A percentile compares a stretch with the other conserved stretches of the same genome.
Evolutionary conservation across 1,139 yeast species (phyloP).

Genomic region (Eremothecium gossypii): DNA sequence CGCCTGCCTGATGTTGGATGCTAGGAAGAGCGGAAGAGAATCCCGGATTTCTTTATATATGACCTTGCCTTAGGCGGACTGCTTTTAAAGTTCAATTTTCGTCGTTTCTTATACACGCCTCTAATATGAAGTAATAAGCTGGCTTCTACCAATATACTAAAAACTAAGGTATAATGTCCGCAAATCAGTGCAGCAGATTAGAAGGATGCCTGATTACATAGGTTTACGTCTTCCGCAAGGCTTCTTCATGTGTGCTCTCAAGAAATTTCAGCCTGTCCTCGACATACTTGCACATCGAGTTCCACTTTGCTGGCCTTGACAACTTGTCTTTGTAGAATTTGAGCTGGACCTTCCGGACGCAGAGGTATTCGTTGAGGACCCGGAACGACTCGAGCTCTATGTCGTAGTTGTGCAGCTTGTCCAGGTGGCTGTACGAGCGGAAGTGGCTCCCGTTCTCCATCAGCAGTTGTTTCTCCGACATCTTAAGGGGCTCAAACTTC

Average conservation of each 20-base stretch:
- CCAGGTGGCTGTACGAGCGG: slow-evolving; percentile 22
- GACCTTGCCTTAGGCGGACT: too few relatives aligned
- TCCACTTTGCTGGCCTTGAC: slow-evolving; percentile 10
- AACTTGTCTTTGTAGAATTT: slow-evolving; percentile 19
- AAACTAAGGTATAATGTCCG: too few relatives aligned
- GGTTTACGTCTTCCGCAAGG: slow-evolving; percentile 8
- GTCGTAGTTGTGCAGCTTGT: slow-evolving; percentile 22
- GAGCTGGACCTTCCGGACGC: slow-evolving; percentile 17
- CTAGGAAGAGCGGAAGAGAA: too few relatives aligned
- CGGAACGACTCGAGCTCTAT: slow-evolving; percentile 26
- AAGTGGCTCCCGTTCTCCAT: slow-evolving; percentile 23
- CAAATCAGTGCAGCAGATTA: too few relatives aligned
- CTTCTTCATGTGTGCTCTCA: slow-evolving; percentile 16
- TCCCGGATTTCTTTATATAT: too few relatives aligned
- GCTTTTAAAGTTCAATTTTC: too few relatives aligned
- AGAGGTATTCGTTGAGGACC: slow-evolving; percentile 21
- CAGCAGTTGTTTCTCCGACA: slow-evolving; percentile 21
- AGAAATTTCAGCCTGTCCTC: slow-evolving; percentile 16
- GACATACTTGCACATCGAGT: slow-evolving; percentile 23
- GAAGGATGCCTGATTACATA: too few relatives aligned
- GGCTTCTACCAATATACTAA: too few relatives aligned
- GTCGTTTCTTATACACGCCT: too few relatives aligned
- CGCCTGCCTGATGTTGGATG: too few relatives aligned
- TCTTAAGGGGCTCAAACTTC: slow-evolving; percentile 25
- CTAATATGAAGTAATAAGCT: too few relatives aligned